Evolutionary conservation across 805 yeast genomes (phyloP), one percentile per base, ranked within the genome.

Genomic region (Pichia eremophila): DNA sequence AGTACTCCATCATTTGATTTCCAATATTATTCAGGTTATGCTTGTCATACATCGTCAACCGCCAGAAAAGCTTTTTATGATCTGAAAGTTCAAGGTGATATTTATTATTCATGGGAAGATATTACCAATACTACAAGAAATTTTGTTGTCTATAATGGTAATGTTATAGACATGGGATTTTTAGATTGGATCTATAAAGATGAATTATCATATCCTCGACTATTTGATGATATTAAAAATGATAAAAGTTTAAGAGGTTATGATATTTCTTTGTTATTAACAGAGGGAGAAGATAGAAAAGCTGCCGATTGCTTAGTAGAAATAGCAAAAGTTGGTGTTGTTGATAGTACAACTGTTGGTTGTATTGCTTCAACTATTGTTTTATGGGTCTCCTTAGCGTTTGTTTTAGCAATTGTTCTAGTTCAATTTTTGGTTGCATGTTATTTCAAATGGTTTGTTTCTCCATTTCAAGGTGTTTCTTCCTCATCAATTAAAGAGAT

Each of bases 321-420:
- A 64, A 85, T 88, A 46, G 72, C 85, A 45, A 87, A 84, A 65
- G 95, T 91, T 15, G 99, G 99, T 22, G 81, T 79, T 43, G 78
- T 93, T 39, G 98, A 93, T 61, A 79, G 90, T 2, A 86, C 85
- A 37, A 81, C 95, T 8, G 79, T 93, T 58, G 99, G 99, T 7
- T 93, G 99, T 68, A 81, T 93, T 59, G 95, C 96, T 0, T 88
- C 97, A 0, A 70, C 80, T 46, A 80, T 90, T 38, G 96, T 93
- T 1, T 74, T 93, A 51, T 78, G 79, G 56, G 75, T 84, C 8
- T 85, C 97, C 1, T 73, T 93, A 58, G 82, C 85, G 10, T 88
- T 93, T 61, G 90, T 93, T 57, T 71, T 93, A 49, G 75, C 95
- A 2, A 78, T 93, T 46, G 95, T 89, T 25, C 59, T 81, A 45